Conservation (phyloP, 2,329 filamentous ascomycete genomes). For the Colletotrichum sublineola region DNA sequence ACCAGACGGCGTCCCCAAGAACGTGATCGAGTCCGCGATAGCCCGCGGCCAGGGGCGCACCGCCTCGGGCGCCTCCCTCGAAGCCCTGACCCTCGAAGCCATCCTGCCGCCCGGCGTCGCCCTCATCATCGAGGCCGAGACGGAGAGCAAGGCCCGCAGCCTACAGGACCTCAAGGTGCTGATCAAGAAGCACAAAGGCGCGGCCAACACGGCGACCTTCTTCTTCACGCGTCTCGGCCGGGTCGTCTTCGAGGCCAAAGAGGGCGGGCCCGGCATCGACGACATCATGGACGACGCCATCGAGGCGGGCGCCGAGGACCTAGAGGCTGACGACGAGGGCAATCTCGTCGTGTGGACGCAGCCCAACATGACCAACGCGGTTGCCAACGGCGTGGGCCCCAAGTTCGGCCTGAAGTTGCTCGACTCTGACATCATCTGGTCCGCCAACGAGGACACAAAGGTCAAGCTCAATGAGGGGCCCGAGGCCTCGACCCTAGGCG, state of each 20-base stretch:
- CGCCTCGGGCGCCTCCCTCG: slow-evolving; percentile 79
- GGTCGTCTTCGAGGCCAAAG: slow-evolving; percentile 74
- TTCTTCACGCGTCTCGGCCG: slow-evolving; percentile 87
- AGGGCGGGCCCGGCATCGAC: slow-evolving; percentile 66
- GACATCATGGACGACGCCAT: slow-evolving; percentile 85
- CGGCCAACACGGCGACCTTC: slow-evolving; percentile 76
- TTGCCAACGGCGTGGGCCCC: slow-evolving; percentile 41
- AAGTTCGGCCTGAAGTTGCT: slow-evolving; percentile 76
- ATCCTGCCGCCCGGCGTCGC: slow-evolving; percentile 83
- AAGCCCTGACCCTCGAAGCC: slow-evolving; percentile 82
- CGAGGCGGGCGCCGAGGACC: slow-evolving; percentile 84
- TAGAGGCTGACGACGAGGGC: slow-evolving; percentile 58
- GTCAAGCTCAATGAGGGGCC: slow-evolving; percentile 71
- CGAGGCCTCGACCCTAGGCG: slow-evolving; percentile 68
- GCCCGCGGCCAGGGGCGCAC: slow-evolving; percentile 90
- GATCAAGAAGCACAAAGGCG: slow-evolving; percentile 80
- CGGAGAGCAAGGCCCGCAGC: slow-evolving; percentile 81
- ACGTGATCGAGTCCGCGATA: slow-evolving; percentile 86
- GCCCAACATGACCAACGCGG: slow-evolving; percentile 41
- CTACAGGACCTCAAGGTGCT: slow-evolving; percentile 79
- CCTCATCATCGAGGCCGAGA: slow-evolving; percentile 86
- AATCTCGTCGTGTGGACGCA: slow-evolving; percentile 43
- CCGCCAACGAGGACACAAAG: slow-evolving; percentile 83
- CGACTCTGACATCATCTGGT: slow-evolving; percentile 86
- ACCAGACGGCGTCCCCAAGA: slow-evolving; percentile 82